These are phyloP conservation scores for Penicillium sp. DNA, from an alignment of 2,329 filamentous ascomycete genomes.

Conservation along the genomic window DNA sequence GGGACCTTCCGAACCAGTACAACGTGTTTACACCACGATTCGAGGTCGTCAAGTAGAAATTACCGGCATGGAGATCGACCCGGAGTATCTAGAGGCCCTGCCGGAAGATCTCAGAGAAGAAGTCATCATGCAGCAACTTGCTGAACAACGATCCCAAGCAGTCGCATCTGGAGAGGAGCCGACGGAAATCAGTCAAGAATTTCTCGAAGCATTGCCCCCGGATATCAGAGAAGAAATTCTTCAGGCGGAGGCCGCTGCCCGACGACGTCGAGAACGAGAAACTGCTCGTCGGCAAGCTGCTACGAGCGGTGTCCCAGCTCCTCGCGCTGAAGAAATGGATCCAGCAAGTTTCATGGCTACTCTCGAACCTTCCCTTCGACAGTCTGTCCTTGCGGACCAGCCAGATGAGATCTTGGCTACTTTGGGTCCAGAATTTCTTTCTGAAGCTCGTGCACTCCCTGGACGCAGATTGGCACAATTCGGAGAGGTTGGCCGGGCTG, in stretches of 20 bases:
- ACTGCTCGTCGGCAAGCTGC: slow-evolving; percentile 67
- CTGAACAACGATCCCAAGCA: slow-evolving; percentile 75
- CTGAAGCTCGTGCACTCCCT: slow-evolving; percentile 73
- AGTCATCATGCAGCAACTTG: slow-evolving; percentile 87
- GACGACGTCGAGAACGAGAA: slow-evolving; percentile 81
- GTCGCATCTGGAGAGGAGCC: slow-evolving; percentile 63
- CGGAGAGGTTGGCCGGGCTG: slow-evolving; percentile 38
- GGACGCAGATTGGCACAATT: slow-evolving; percentile 55
- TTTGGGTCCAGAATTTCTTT: slow-evolving; percentile 78
- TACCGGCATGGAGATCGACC: slow-evolving; percentile 88
- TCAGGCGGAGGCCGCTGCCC: slow-evolving; percentile 83
- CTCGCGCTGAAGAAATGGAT: slow-evolving; percentile 78
- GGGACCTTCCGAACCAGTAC: slow-evolving; percentile 46
- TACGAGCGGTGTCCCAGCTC: slow-evolving; percentile 44
- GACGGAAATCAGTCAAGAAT: slow-evolving; percentile 74
- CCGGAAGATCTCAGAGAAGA: slow-evolving; percentile 95
- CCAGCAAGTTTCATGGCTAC: slow-evolving; percentile 88
- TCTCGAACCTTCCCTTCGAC: slow-evolving; percentile 76
- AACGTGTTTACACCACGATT: slow-evolving; percentile 75
- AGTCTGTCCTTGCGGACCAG: slow-evolving; percentile 86
- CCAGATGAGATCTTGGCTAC: slow-evolving; percentile 82
- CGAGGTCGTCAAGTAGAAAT: slow-evolving; percentile 87
- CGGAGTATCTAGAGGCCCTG: slow-evolving; percentile 92
- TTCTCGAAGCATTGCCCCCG: slow-evolving; percentile 84
- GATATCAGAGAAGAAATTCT: slow-evolving; percentile 88